Conservation (phyloP, 2,329 filamentous ascomycete genomes). For the Bipolaris gigantea region DNA sequence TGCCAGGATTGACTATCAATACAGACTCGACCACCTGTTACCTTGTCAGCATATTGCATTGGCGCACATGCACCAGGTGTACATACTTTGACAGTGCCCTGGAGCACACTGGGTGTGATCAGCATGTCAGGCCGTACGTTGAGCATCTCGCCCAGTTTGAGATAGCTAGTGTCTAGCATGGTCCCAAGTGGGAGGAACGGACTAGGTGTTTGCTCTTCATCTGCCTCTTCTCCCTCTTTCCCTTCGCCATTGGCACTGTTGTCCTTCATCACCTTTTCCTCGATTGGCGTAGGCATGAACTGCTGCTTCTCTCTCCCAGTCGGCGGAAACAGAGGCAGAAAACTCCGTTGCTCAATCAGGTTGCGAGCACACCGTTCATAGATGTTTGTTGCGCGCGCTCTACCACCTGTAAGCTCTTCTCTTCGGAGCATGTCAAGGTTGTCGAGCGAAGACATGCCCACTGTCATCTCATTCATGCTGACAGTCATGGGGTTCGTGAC, state of each 20-base stretch:
- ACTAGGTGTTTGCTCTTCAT: constrained; percentile 53
- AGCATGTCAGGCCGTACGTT: constrained; percentile 83
- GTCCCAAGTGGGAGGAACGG: constrained; percentile 60
- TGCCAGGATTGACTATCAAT: constrained; percentile 86
- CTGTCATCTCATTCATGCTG: constrained; percentile 80
- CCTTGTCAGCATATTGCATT: background rate
- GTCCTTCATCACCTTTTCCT: constrained; percentile 59
- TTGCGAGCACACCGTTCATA: constrained; percentile 74
- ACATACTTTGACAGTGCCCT: constrained; percentile 81
- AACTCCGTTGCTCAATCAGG: constrained; percentile 86
- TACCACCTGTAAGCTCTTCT: constrained; percentile 67
- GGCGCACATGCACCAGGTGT: background rate
- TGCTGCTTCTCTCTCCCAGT: constrained; percentile 69
- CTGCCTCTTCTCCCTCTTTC: constrained; percentile 47
- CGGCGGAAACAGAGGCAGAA: constrained; percentile 86
- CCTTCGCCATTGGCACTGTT: constrained; percentile 26
- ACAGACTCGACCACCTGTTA: constrained; percentile 84
- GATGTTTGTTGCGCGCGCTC: constrained; percentile 60
- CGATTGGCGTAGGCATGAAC: constrained; percentile 48
- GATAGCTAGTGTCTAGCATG: constrained; percentile 78
- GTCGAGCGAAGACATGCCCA: constrained; percentile 84
- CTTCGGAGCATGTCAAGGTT: constrained; percentile 77
- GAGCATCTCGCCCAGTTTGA: constrained; percentile 89
- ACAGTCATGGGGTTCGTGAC: constrained; percentile 91
- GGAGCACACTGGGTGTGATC: constrained; percentile 77